These are phyloP conservation scores for Austropuccinia psidii DNA, from an alignment of 1,284 basidiomycete species.

Conservation along the genomic window DNA sequence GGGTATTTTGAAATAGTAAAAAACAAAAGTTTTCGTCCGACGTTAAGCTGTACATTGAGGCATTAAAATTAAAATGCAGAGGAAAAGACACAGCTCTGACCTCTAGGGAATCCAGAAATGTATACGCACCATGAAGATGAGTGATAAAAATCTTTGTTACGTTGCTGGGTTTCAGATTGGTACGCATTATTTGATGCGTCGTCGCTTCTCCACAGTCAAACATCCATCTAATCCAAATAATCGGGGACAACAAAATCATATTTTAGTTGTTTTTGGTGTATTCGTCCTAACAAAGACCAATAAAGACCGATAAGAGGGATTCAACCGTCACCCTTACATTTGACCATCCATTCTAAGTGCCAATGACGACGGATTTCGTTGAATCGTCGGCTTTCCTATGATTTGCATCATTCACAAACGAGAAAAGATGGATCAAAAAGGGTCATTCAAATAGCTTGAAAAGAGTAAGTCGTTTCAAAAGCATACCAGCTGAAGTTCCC, in stretches of 20 bases:
- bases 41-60: no score
- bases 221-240: conserved; percentile 34
- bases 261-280: no score
- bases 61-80: no score
- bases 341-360: conserved; percentile 29
- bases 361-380: conserved; percentile 26
- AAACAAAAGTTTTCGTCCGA: no score
- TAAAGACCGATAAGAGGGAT: no score
- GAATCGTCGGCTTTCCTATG: conserved; percentile 32
- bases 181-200: conserved; percentile 35
- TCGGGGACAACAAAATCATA: neutral
- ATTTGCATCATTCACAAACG: neutral
- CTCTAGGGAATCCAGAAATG: no score
- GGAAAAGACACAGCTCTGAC: no score
- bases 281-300: no score
- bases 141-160: conserved; percentile 35
- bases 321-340: conserved; percentile 7
- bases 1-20: no score
- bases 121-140: conserved; percentile 29
- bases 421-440: neutral
- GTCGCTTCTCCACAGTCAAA: conserved; percentile 37
- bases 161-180: conserved; percentile 27
- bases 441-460: neutral
- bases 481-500: conserved; percentile 29
- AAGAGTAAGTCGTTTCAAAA: neutral